Evolutionary conservation across 805 yeast genomes (phyloP).

Genomic region (Wickerhamiella shivajii): DNA sequence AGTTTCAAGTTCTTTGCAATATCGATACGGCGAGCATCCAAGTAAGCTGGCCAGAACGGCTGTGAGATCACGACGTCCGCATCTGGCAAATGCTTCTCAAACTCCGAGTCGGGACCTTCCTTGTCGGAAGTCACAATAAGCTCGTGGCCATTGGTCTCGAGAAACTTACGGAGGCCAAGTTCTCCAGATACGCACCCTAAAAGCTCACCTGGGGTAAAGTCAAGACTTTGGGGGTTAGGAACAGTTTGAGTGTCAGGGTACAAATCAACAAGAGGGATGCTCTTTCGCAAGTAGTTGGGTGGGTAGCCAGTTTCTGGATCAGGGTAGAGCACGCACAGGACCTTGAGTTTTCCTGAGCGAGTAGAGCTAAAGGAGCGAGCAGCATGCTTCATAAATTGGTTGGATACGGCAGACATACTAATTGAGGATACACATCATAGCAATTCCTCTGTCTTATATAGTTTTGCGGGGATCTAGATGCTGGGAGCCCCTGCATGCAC

Average conservation of each 20-base stretch:
- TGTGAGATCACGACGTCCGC: conserved; percentile 70
- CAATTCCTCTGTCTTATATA: too few relatives aligned
- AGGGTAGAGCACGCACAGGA: conserved; percentile 4
- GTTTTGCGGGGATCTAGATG: too few relatives aligned
- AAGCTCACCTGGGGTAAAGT: background rate
- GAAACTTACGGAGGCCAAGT: conserved; percentile 50
- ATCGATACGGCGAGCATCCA: conserved; percentile 49
- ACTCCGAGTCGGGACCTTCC: conserved; percentile 43
- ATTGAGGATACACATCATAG: too few relatives aligned
- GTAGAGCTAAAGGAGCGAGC: too few relatives aligned
- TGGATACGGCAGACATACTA: too few relatives aligned
- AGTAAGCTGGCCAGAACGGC: conserved; percentile 67
- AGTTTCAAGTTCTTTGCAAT: conserved; percentile 59
- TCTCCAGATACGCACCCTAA: conserved; percentile 65
- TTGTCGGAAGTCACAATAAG: conserved; percentile 53
- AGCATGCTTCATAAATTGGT: too few relatives aligned
- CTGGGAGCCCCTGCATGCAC: too few relatives aligned
- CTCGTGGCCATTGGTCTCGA: conserved; percentile 53
- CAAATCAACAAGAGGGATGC: background rate
- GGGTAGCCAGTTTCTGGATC: conserved; percentile 4
- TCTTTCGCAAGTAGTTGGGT: conserved; percentile 3
- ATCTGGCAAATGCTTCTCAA: conserved; percentile 52
- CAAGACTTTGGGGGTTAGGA: background rate
- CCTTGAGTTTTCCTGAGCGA: too few relatives aligned
- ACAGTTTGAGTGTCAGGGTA: conserved; percentile 1